Conservation (phyloP, 2,329 filamentous ascomycete species). For the Alternaria rosae region DNA sequence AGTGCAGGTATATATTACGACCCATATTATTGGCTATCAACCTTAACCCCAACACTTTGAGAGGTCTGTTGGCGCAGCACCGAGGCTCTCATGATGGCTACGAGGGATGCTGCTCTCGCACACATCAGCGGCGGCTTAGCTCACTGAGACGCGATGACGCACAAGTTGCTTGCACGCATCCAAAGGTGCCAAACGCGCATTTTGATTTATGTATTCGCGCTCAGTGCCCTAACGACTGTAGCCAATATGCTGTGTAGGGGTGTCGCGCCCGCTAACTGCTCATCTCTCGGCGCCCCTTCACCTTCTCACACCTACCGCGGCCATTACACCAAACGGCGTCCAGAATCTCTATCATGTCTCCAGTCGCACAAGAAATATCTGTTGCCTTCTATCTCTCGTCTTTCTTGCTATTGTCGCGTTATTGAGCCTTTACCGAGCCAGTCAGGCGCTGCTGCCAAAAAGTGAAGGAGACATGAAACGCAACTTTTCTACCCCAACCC, state of each 20-base stretch:
- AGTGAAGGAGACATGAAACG: conserved; percentile 9
- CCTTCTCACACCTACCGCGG: not conserved
- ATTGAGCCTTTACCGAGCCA: not conserved
- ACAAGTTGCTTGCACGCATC: not conserved
- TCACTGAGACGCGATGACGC: not conserved
- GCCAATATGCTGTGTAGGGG: not conserved
- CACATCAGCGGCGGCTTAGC: not conserved
- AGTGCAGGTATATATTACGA: not conserved
- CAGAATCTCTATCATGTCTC: not conserved
- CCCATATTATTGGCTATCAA: not conserved
- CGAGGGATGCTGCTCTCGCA: not conserved
- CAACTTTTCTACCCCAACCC: not conserved
- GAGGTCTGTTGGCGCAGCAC: not conserved
- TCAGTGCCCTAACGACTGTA: not conserved
- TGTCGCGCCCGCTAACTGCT: not conserved
- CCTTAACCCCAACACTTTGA: not conserved
- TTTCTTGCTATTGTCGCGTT: not conserved
- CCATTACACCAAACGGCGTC: not conserved
- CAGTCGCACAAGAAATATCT: not conserved
- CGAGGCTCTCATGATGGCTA: rapidly evolving
- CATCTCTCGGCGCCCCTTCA: not conserved
- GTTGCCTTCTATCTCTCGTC: not conserved
- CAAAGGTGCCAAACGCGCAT: not conserved
- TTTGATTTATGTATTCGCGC: rapidly evolving
- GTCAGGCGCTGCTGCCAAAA: not conserved